Percentiles rank a stretch among this genome's conserved stretches.
Evolutionary conservation across 2,329 filamentous ascomycete species (phyloP).

Genomic region (Chalara sp.): DNA sequence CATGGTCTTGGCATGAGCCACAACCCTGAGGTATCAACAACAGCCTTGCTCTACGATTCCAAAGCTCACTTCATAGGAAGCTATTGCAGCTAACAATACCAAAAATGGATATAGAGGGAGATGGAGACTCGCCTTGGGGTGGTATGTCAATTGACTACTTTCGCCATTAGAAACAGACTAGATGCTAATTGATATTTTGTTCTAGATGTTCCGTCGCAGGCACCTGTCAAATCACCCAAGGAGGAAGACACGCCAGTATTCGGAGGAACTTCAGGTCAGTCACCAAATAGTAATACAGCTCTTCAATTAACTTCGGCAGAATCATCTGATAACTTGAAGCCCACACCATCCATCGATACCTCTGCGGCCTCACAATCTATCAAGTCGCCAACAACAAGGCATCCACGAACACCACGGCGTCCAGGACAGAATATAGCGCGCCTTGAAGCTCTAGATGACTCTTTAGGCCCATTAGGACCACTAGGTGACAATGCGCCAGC

Average conservation of each 20-base stretch:
- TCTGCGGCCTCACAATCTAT: constrained; percentile 13
- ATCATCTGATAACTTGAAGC: constrained; percentile 14
- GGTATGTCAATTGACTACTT: constrained; percentile 27
- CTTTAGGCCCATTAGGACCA: constrained; percentile 70
- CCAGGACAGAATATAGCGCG: constrained; percentile 70
- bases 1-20: no score
- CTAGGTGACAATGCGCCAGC: constrained; percentile 41
- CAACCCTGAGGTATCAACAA: no score
- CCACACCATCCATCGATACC: constrained; percentile 13
- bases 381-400: constrained; percentile 25
- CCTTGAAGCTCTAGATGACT: constrained; percentile 68
- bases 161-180: neutral
- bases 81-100: no score
- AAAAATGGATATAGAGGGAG: constrained; percentile 37
- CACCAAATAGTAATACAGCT: no score
- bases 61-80: no score
- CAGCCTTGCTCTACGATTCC: no score
- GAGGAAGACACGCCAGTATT: constrained; percentile 19
- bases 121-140: constrained; percentile 38
- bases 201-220: constrained; percentile 35
- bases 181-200: constrained; percentile 8
- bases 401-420: constrained; percentile 39
- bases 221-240: constrained; percentile 24
- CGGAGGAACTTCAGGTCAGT: constrained; percentile 16
- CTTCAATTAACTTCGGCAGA: constrained; percentile 10